Evolutionary conservation across 2,329 filamentous ascomycete species (phyloP).

Genomic region (Nigrospora oryzae): DNA sequence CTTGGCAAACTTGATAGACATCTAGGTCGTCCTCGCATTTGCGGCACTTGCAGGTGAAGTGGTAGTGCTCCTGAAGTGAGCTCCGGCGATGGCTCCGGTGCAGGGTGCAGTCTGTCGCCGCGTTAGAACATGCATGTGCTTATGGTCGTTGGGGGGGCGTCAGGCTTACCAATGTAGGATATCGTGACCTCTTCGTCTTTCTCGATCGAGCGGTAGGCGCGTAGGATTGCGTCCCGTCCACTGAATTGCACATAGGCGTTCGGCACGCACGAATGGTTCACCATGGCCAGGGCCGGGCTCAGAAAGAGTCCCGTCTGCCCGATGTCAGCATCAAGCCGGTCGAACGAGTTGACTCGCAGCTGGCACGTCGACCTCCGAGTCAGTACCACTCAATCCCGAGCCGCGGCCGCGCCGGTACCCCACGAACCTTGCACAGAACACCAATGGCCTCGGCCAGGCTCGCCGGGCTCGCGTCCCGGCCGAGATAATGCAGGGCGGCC

Average conservation of each 20-base stretch:
- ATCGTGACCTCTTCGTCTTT: slow-evolving; percentile 50
- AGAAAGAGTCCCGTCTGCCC: slow-evolving; percentile 47
- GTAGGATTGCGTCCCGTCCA: slow-evolving; percentile 40
- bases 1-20: slow-evolving; percentile 41
- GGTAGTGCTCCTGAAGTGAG: slow-evolving; percentile 35
- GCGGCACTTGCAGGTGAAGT: slow-evolving; percentile 42
- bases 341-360: slow-evolving; percentile 56
- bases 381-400: neutral
- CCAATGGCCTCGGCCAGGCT: slow-evolving; percentile 31
- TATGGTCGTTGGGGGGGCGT: too few relatives aligned
- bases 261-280: slow-evolving; percentile 54
- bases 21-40: slow-evolving; percentile 43
- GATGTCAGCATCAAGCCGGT: slow-evolving; percentile 42
- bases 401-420: neutral
- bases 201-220: slow-evolving; percentile 39
- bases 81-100: slow-evolving; percentile 32
- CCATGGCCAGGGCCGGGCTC: slow-evolving; percentile 47
- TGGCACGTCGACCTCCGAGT: slow-evolving; percentile 16
- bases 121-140: neutral
- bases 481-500: slow-evolving; percentile 39
- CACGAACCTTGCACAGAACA: slow-evolving; percentile 43
- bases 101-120: slow-evolving; percentile 34
- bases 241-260: slow-evolving; percentile 50
- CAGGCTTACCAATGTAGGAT: slow-evolving; percentile 47
- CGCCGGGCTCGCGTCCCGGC: slow-evolving; percentile 24